A percentile compares a stretch with the other conserved stretches of the same genome.
Evolutionary conservation across 176 grass and related monocot species (phyloP).

Genomic region (Dactylis glomerata): DNA sequence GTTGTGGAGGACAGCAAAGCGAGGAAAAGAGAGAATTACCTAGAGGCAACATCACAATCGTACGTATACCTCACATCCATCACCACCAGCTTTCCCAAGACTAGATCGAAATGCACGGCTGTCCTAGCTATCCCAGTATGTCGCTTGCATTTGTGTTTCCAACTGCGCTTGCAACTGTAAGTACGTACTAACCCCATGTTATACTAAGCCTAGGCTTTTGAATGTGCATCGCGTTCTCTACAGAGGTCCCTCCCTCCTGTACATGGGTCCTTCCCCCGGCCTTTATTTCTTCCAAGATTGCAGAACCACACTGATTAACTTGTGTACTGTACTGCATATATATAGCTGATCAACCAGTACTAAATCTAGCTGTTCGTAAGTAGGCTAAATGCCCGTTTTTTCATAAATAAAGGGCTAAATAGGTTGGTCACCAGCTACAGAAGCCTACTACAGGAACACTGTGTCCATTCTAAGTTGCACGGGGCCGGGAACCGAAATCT

Average conservation of each 20-base stretch:
- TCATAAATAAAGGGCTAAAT: background rate
- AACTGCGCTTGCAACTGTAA: background rate
- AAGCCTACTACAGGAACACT: constrained; percentile 13
- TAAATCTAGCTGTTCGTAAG: constrained; percentile 3
- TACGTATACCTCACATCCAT: constrained; percentile 26
- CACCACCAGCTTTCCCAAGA: constrained; percentile 23
- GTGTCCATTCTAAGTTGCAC: constrained; percentile 7
- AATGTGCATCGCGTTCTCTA: constrained; percentile 11
- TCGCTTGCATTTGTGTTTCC: constrained; percentile 18
- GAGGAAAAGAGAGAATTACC: constrained; percentile 21
- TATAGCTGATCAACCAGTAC: constrained; percentile 30
- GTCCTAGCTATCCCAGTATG: constrained; percentile 21
- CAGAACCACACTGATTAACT: constrained; percentile 13
- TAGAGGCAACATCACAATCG: constrained; percentile 32
- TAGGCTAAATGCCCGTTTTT: background rate
- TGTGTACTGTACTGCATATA: constrained; percentile 28
- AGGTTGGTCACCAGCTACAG: background rate
- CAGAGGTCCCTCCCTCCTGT: constrained; percentile 9
- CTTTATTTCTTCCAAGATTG: constrained; percentile 33
- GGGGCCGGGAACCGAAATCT: background rate
- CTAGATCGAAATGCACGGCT: constrained; percentile 30
- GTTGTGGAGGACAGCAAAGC: background rate
- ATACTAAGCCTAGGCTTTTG: constrained; percentile 38
- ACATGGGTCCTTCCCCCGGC: constrained; percentile 12
- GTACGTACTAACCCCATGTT: constrained; percentile 14